These are phyloP conservation scores for Tulasnella calospora DNA, from an alignment of 768 basidiomycete genomes.

Conservation along the genomic window DNA sequence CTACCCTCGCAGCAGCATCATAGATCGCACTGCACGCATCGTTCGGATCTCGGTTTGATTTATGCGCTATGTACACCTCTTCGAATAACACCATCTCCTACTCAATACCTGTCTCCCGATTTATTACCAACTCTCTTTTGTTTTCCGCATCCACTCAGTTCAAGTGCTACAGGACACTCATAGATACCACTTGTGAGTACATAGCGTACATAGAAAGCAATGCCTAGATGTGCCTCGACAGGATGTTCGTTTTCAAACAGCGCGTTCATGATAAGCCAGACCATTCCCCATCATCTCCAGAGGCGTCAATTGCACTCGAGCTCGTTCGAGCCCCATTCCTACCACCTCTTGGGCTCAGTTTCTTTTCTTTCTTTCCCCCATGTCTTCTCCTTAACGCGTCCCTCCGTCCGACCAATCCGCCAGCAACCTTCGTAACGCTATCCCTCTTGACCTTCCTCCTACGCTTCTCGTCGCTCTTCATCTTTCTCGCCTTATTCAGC, in stretches of 20 bases:
- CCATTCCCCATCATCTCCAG: neutral
- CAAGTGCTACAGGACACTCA: neutral
- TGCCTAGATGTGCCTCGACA: neutral
- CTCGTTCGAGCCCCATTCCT: neutral
- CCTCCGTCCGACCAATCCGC: slow-evolving; percentile 59
- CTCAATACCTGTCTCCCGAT: neutral
- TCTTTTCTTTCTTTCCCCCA: slow-evolving; percentile 17
- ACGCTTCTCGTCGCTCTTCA: slow-evolving; percentile 80
- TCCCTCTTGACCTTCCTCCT: slow-evolving; percentile 56
- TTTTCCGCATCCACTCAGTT: neutral
- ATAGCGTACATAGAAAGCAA: neutral
- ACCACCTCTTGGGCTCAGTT: neutral
- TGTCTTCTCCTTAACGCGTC: slow-evolving; percentile 62
- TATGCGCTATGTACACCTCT: neutral
- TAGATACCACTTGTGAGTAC: neutral
- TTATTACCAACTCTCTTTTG: neutral
- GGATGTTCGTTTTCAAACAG: neutral
- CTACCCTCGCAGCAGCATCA: neutral
- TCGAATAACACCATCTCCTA: neutral
- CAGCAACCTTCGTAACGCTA: slow-evolving; percentile 65
- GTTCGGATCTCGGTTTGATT: slow-evolving; percentile 4
- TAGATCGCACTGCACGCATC: neutral
- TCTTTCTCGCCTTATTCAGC: slow-evolving; percentile 87
- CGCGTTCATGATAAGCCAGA: neutral
- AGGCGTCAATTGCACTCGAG: neutral